A percentile compares a stretch with the other conserved stretches of the same genome.
These are phyloP conservation scores for Xerocomellus intermedius DNA, from an alignment of 768 basidiomycete species.

Conservation along the genomic window DNA sequence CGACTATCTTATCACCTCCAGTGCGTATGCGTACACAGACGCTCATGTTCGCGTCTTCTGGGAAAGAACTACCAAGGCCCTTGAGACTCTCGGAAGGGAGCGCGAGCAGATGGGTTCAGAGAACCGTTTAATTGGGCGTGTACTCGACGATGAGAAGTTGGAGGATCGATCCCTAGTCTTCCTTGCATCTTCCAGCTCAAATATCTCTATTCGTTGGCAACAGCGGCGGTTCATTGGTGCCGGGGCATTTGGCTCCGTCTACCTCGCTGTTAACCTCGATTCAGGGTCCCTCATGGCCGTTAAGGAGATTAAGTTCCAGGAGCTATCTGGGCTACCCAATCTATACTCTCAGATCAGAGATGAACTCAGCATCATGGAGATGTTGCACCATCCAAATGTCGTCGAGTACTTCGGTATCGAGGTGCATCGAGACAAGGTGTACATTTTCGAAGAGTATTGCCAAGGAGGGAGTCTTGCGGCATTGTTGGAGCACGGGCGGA, in stretches of 20 bases:
- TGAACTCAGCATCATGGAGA: constrained; percentile 96
- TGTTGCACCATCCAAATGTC: constrained; percentile 95
- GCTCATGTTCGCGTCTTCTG: constrained; percentile 71
- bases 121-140: constrained; percentile 81
- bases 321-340: constrained; percentile 82
- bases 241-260: constrained; percentile 99
- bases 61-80: constrained; percentile 62
- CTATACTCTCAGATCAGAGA: constrained; percentile 92
- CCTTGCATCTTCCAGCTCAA: constrained; percentile 92
- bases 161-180: constrained; percentile 94
- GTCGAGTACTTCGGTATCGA: constrained; percentile 99
- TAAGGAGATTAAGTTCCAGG: constrained; percentile 98
- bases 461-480: constrained; percentile 91
- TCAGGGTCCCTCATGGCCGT: constrained; percentile 97
- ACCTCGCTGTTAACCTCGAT: constrained; percentile 94
- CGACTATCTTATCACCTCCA: constrained; percentile 24
- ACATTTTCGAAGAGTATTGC: constrained; percentile 99
- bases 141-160: constrained; percentile 88
- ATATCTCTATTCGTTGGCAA: constrained; percentile 96
- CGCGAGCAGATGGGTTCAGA: constrained; percentile 62
- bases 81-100: constrained; percentile 63
- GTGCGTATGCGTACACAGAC: constrained; percentile 49
- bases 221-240: constrained; percentile 97
- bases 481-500: constrained; percentile 86
- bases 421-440: constrained; percentile 97